Evolutionary conservation across 2,329 filamentous ascomycete genomes (phyloP), one percentile per base, ranked within the genome.

Genomic region (Cytospora chrysosperma): DNA sequence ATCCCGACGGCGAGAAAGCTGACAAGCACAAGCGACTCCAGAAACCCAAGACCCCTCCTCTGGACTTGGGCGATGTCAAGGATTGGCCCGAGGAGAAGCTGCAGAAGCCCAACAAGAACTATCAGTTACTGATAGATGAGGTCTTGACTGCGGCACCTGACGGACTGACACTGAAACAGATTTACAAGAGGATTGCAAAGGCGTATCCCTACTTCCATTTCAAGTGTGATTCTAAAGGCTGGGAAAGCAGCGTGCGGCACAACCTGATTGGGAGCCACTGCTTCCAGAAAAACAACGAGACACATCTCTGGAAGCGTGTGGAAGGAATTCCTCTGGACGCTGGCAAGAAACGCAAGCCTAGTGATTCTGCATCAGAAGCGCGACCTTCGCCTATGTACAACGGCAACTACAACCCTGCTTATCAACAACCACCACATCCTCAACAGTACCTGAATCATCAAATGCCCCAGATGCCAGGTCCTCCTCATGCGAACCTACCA

Each of bases 181-280:
- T 87, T 61, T 87, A 87, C 74, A 87, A 87, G 72, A 78, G 84
- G 56, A 87, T 87, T 59, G 83, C 82, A 67, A 77, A 78, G 64
- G 78, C 78, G 68, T 86, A 86, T 68, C 84, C 84, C 12, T 86
- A 81, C 78, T 87, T 84, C 67, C 83, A 82, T 68, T 87, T 87
- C 69, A 78, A 77, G 60, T 83, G 84, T 21, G 84, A 85, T 70
- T 87, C 85, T 7, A 87, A 86, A 70, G 85, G 85, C n/a, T 87
- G 85, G 85, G 84, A 87, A 71, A 87, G 84, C 68, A 87, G 84
- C 68, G 85, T 87, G n/a, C 82, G 85, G 0, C 85, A 87, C 69
- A 87, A 87, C 62, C 78, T 87, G 30, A 85, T 87, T 67, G 84
- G 84, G 2, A 87, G 87, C 70, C 82, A 84, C 67, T 85, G 84